phyloP scores from a whole-genome alignment of 2,329 filamentous ascomycete species.

The Talaromyces funiculosus region DNA sequence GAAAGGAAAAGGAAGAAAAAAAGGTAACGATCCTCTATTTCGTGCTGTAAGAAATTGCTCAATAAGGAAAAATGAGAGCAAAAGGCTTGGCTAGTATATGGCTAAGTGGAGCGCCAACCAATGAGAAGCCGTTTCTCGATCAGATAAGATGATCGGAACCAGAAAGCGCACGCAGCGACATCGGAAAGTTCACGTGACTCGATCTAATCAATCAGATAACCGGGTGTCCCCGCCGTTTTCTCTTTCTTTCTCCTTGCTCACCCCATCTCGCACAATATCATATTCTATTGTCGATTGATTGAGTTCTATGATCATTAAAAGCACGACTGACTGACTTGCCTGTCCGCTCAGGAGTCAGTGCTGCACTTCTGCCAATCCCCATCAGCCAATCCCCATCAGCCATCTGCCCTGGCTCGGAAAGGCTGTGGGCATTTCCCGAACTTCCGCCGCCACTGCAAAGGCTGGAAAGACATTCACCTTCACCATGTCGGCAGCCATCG shows the following conservation, averaged over 20 bases:
- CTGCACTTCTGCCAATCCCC: background rate
- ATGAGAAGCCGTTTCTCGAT: background rate
- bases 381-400: background rate
- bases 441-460: background rate
- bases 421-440: background rate
- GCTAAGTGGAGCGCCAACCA: background rate
- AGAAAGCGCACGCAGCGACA: constrained; percentile 9
- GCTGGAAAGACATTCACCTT: background rate
- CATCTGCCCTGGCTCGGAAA: background rate
- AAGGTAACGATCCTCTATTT: background rate
- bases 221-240: background rate
- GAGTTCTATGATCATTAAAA: background rate
- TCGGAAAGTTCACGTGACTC: constrained; percentile 11
- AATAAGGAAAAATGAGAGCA: background rate
- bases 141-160: constrained; percentile 14
- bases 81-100: background rate
- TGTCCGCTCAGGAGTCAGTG: background rate
- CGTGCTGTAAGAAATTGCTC: background rate
- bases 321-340: background rate
- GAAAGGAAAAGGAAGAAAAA: background rate
- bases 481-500: constrained; percentile 7
- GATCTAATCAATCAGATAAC: constrained; percentile 16
- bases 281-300: background rate
- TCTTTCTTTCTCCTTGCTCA: background rate
- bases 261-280: background rate